These are phyloP conservation scores for Ophiocordyceps robertsii DNA, from an alignment of 2,329 filamentous ascomycete genomes.

Conservation along the genomic window DNA sequence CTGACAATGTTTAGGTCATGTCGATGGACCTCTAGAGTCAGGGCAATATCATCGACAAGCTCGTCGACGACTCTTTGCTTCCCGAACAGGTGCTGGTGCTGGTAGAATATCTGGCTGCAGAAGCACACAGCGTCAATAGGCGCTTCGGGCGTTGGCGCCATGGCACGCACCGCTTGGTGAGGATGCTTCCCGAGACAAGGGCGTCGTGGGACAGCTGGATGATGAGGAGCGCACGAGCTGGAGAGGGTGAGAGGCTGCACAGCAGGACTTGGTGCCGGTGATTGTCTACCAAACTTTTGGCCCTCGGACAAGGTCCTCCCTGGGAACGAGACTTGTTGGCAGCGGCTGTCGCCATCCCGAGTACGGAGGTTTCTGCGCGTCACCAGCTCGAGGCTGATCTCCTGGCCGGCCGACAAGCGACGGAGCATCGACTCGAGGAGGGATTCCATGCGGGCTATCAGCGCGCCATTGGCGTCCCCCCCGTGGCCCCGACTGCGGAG, in stretches of 20 bases:
- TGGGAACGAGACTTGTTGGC: slow-evolving; percentile 27
- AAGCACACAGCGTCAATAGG: not conserved
- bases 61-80: slow-evolving; percentile 56
- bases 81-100: slow-evolving; percentile 57
- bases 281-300: slow-evolving; percentile 35
- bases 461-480: slow-evolving; percentile 7
- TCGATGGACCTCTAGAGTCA: slow-evolving; percentile 51
- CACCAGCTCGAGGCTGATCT: slow-evolving; percentile 14
- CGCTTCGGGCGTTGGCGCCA: not conserved
- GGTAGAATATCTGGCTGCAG: slow-evolving; percentile 60
- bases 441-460: slow-evolving; percentile 22
- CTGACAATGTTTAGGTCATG: slow-evolving; percentile 57
- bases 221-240: slow-evolving; percentile 44
- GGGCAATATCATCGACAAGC: slow-evolving; percentile 62
- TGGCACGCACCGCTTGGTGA: slow-evolving; percentile 45
- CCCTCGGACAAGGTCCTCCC: slow-evolving; percentile 32
- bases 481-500: not conserved
- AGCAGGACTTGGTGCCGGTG: not conserved
- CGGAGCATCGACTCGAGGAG: slow-evolving; percentile 17
- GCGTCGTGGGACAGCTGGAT: slow-evolving; percentile 47
- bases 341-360: slow-evolving; percentile 2
- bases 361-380: slow-evolving; percentile 7
- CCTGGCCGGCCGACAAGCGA: slow-evolving; percentile 10
- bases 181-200: slow-evolving; percentile 35
- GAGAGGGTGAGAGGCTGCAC: not conserved